Conservation (phyloP, 371 early-diverging fungal species). For the Mortierella sp. region DNA sequence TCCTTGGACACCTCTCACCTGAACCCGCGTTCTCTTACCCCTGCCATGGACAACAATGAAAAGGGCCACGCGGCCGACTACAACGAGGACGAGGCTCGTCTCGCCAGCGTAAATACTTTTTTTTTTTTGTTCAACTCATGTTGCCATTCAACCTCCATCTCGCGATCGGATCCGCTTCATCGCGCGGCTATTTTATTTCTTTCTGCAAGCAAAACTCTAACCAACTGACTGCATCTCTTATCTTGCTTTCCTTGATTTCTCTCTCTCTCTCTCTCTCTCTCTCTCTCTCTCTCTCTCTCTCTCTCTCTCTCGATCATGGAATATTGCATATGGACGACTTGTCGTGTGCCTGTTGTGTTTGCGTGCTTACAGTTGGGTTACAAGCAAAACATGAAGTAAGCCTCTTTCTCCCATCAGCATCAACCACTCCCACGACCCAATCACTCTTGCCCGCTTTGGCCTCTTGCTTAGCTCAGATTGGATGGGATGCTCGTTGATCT, state of each 20-base stretch:
- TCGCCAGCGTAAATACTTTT: constrained; percentile 33
- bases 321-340: too few relatives aligned
- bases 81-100: constrained; percentile 54
- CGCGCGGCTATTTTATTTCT: not conserved
- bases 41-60: constrained; percentile 41
- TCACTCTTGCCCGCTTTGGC: too few relatives aligned
- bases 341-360: too few relatives aligned
- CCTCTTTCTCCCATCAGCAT: not conserved
- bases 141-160: too few relatives aligned
- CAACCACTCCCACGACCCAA: too few relatives aligned
- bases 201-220: not conserved
- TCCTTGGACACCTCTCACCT: not conserved
- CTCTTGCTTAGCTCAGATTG: too few relatives aligned
- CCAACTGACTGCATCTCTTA: not conserved
- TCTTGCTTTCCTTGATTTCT: not conserved
- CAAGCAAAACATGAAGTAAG: constrained; percentile 55
- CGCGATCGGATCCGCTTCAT: too few relatives aligned
- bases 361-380: constrained; percentile 5
- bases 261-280: too few relatives aligned
- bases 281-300: too few relatives aligned
- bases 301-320: too few relatives aligned
- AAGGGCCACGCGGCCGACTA: constrained; percentile 44
- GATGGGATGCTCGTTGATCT: too few relatives aligned
- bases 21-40: not conserved
- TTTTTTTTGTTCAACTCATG: too few relatives aligned